These are phyloP conservation scores for Trichosporon ovoides DNA, from an alignment of 1,284 basidiomycete genomes.

Conservation along the genomic window DNA sequence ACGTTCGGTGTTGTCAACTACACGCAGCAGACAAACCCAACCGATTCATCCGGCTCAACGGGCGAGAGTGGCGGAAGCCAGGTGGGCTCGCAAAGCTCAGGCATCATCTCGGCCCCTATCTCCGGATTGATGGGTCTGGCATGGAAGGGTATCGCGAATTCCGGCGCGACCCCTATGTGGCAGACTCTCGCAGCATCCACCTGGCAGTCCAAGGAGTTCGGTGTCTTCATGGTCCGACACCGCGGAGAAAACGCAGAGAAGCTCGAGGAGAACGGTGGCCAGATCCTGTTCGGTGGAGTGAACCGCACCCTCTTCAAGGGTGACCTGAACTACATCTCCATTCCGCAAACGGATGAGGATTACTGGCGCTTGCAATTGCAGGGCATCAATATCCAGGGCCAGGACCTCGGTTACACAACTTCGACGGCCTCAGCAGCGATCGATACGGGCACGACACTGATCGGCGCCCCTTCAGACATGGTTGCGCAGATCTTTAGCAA, in stretches of 20 bases:
- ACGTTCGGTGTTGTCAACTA: slow-evolving; percentile 56
- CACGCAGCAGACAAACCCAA: slow-evolving; percentile 22
- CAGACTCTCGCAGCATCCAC: slow-evolving; percentile 60
- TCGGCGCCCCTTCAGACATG: slow-evolving; percentile 66
- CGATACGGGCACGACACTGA: slow-evolving; percentile 75
- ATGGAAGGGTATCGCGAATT: slow-evolving; percentile 49
- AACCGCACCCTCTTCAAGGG: slow-evolving; percentile 70
- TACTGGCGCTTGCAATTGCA: slow-evolving; percentile 54
- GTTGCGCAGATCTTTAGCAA: slow-evolving; percentile 65
- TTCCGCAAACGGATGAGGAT: slow-evolving; percentile 44
- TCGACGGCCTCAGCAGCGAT: slow-evolving; percentile 43
- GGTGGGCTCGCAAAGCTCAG: neutral
- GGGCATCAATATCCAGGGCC: slow-evolving; percentile 48
- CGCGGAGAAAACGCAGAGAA: slow-evolving; percentile 55
- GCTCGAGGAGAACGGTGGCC: slow-evolving; percentile 65
- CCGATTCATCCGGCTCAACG: neutral
- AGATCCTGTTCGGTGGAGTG: slow-evolving; percentile 64
- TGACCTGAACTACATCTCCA: slow-evolving; percentile 68
- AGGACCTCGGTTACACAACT: slow-evolving; percentile 5
- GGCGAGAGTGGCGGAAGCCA: neutral
- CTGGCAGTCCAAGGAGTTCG: slow-evolving; percentile 67
- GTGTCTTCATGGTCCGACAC: slow-evolving; percentile 74
- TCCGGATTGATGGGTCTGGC: slow-evolving; percentile 54
- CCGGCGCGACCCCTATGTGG: slow-evolving; percentile 52
- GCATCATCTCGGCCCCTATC: slow-evolving; percentile 47